Evolutionary conservation across 768 basidiomycete genomes (phyloP).

Genomic region (Hygrocybe coccinea): DNA sequence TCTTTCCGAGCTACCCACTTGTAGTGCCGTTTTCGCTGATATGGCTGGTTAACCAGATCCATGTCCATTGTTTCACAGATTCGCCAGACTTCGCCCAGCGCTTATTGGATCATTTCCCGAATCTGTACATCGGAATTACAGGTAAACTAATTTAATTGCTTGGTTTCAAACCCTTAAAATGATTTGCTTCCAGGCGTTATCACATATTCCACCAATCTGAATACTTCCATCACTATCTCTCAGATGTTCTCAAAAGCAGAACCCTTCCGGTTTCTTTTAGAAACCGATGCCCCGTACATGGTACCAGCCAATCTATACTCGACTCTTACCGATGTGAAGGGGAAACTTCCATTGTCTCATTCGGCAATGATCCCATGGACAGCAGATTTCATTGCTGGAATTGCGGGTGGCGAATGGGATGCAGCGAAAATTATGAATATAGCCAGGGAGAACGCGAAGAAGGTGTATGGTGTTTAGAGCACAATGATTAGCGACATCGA

Average conservation of each 20-base stretch:
- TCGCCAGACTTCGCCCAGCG: slow-evolving; percentile 66
- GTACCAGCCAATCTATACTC: slow-evolving; percentile 68
- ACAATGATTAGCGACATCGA: no score
- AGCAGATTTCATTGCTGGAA: slow-evolving; percentile 62
- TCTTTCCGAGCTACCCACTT: neutral
- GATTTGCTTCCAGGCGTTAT: slow-evolving; percentile 57
- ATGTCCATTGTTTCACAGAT: slow-evolving; percentile 88
- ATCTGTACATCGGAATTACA: slow-evolving; percentile 80
- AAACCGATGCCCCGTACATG: slow-evolving; percentile 90
- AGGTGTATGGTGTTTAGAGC: slow-evolving; percentile 51
- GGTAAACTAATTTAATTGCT: slow-evolving; percentile 32
- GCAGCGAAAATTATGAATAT: slow-evolving; percentile 54
- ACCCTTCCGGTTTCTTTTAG: slow-evolving; percentile 54
- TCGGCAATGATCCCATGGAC: slow-evolving; percentile 85
- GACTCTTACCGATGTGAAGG: slow-evolving; percentile 48
- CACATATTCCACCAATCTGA: slow-evolving; percentile 68
- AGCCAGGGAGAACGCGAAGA: slow-evolving; percentile 59
- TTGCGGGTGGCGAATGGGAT: slow-evolving; percentile 45
- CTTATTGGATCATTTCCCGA: slow-evolving; percentile 71
- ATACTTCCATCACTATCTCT: slow-evolving; percentile 65
- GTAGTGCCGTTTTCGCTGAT: neutral
- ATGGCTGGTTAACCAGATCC: slow-evolving; percentile 46
- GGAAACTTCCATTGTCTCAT: slow-evolving; percentile 67
- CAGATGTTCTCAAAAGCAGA: slow-evolving; percentile 37
- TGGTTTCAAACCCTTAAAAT: neutral